Percentiles rank a stretch among this genome's conserved stretches.
Conservation (phyloP, 345 rosid species). For the Populus deltoides region DNA sequence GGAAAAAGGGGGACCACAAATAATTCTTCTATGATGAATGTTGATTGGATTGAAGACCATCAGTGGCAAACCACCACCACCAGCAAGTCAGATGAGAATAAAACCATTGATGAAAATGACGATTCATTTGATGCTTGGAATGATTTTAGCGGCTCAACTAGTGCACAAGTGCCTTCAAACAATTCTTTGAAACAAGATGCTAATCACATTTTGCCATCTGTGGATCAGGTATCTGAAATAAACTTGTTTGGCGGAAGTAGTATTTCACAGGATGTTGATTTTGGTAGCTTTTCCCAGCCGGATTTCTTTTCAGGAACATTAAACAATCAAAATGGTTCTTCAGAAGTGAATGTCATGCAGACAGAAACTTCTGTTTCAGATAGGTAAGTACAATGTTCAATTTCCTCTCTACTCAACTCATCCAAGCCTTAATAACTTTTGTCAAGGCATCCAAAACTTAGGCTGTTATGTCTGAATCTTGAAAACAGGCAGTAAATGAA, state of each 20-base stretch:
- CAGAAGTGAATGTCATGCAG: conserved; percentile 18
- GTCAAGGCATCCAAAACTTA: neutral
- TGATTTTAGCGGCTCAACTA: conserved; percentile 51
- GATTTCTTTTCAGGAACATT: conserved; percentile 39
- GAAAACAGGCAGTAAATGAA: no score
- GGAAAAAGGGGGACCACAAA: conserved; percentile 14
- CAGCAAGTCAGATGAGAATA: conserved; percentile 24
- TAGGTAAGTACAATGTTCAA: conserved; percentile 32
- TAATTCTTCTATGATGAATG: conserved; percentile 32
- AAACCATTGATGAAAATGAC: conserved; percentile 37
- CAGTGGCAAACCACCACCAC: conserved; percentile 32
- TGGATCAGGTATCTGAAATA: conserved; percentile 31
- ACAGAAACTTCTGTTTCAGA: conserved; percentile 42
- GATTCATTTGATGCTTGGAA: conserved; percentile 65
- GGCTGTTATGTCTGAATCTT: neutral
- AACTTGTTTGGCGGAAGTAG: conserved; percentile 31
- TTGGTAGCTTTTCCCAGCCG: conserved; percentile 33
- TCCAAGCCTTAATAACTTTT: neutral
- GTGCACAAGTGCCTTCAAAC: conserved; percentile 25
- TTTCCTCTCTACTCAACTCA: neutral
- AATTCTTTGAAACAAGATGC: conserved; percentile 25
- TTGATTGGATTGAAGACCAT: conserved; percentile 44
- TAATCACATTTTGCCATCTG: conserved; percentile 22
- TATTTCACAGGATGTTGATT: conserved; percentile 30
- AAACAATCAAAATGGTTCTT: conserved; percentile 30